A percentile compares a stretch with the other conserved stretches of the same genome.
Conservation (phyloP, 2,329 filamentous ascomycete species). For the Fusarium transvaalense region DNA sequence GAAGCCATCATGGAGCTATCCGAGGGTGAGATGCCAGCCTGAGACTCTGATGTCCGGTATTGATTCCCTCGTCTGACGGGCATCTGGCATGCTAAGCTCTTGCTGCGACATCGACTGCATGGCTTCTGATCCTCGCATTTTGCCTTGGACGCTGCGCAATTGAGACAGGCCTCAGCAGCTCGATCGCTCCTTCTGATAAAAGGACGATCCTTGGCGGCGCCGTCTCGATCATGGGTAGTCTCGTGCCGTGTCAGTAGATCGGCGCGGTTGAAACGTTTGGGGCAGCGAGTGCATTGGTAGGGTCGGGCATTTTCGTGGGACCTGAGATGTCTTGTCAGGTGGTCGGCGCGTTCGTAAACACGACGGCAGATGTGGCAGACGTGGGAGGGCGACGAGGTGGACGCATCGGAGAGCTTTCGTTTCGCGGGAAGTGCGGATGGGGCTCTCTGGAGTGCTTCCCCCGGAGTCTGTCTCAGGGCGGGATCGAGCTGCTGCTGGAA, state of each 20-base stretch:
- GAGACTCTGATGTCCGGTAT: conserved; percentile 46
- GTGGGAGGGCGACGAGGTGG: conserved; percentile 45
- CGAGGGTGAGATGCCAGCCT: conserved; percentile 42
- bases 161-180: conserved; percentile 47
- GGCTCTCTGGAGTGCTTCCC: conserved; percentile 22
- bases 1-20: conserved; percentile 43
- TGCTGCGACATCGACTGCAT: conserved; percentile 46
- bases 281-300: conserved; percentile 47
- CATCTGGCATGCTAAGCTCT: conserved; percentile 47
- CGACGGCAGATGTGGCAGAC: conserved; percentile 48
- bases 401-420: conserved; percentile 46
- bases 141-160: conserved; percentile 47
- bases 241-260: conserved; percentile 47
- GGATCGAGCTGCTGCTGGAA: conserved; percentile 40
- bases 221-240: conserved; percentile 48
- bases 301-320: conserved; percentile 48
- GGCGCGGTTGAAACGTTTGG: conserved; percentile 47
- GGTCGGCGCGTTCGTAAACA: conserved; percentile 47
- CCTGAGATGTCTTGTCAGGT: conserved; percentile 46
- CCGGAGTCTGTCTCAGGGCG: conserved; percentile 28
- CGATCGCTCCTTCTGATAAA: conserved; percentile 46
- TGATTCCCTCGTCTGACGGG: conserved; percentile 44
- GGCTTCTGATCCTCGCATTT: conserved; percentile 48
- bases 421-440: conserved; percentile 39
- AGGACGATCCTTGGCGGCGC: conserved; percentile 44